Conservation (phyloP, 2,329 filamentous ascomycete genomes). For the Fusarium dlaminii region DNA sequence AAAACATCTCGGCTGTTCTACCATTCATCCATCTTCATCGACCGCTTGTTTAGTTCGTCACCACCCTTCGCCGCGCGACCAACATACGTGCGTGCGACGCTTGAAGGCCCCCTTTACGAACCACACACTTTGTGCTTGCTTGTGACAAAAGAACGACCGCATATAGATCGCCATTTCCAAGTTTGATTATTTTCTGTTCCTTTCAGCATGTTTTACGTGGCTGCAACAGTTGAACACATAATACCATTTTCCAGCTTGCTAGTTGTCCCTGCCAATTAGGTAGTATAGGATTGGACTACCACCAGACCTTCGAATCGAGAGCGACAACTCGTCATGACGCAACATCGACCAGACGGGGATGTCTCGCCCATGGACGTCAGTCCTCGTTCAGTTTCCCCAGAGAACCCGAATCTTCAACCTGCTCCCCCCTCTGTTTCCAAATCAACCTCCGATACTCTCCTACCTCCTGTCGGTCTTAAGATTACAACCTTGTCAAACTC, state of each 20-base stretch:
- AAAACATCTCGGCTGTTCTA: background rate
- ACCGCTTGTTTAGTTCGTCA: conserved; percentile 31
- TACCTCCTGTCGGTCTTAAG: conserved; percentile 34
- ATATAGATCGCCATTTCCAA: conserved; percentile 1
- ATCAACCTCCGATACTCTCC: conserved; percentile 31
- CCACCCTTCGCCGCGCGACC: conserved; percentile 16
- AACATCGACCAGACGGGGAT: conserved; percentile 33
- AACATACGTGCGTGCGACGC: conserved; percentile 24
- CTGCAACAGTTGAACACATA: conserved; percentile 26
- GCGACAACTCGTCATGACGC: conserved; percentile 34
- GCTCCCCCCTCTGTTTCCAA: conserved; percentile 20
- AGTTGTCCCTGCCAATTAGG: conserved; percentile 15
- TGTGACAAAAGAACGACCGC: background rate
- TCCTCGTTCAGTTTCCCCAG: conserved; percentile 33
- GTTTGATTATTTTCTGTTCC: background rate
- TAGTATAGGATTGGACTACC: conserved; percentile 9
- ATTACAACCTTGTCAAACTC: background rate
- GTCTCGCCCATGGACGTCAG: conserved; percentile 34
- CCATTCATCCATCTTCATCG: conserved; percentile 9
- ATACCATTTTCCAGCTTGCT: background rate
- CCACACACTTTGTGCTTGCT: conserved; percentile 2
- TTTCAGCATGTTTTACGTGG: conserved; percentile 38
- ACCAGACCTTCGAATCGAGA: conserved; percentile 10
- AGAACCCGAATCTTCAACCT: conserved; percentile 29
- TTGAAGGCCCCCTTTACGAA: conserved; percentile 31